phyloP scores from a whole-genome alignment of 495 filamentous ascomycete species.

The Cenococcum geophilum region DNA sequence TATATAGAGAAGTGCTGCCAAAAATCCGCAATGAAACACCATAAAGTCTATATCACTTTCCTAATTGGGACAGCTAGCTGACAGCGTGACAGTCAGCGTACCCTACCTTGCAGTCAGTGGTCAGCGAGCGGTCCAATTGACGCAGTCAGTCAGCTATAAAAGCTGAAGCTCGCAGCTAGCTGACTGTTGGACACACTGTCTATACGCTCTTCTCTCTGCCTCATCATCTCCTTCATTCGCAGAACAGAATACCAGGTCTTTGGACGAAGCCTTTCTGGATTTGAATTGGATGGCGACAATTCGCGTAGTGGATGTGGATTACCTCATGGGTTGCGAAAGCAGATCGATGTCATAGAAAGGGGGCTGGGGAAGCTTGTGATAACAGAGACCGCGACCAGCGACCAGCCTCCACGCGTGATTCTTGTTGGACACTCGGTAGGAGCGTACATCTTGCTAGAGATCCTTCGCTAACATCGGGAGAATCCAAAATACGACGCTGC shows the following conservation, averaged over 20 bases:
- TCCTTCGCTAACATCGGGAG: slow-evolving; percentile 20
- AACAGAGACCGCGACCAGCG: background rate
- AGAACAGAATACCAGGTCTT: slow-evolving; percentile 50
- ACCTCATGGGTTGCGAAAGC: slow-evolving; percentile 49
- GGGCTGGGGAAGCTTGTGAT: slow-evolving; percentile 30
- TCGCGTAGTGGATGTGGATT: background rate
- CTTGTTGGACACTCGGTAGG: slow-evolving; percentile 51
- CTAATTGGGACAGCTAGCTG: too few relatives aligned
- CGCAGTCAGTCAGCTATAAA: too few relatives aligned
- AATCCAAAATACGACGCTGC: background rate
- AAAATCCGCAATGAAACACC: too few relatives aligned
- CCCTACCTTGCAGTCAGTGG: too few relatives aligned
- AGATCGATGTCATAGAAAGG: slow-evolving; percentile 50
- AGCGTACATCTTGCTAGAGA: slow-evolving; percentile 34
- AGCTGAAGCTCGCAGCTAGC: too few relatives aligned
- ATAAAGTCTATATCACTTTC: too few relatives aligned
- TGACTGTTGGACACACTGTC: too few relatives aligned
- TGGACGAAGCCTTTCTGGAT: slow-evolving; percentile 69
- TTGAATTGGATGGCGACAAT: slow-evolving; percentile 43
- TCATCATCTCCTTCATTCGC: slow-evolving; percentile 15
- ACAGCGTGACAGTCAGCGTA: too few relatives aligned
- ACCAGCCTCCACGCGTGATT: slow-evolving; percentile 48
- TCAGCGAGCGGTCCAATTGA: too few relatives aligned
- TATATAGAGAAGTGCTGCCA: too few relatives aligned
- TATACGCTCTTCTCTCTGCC: slow-evolving; percentile 30